Conservation (phyloP, 768 basidiomycete species). For the Multifurca ochricompacta region DNA sequence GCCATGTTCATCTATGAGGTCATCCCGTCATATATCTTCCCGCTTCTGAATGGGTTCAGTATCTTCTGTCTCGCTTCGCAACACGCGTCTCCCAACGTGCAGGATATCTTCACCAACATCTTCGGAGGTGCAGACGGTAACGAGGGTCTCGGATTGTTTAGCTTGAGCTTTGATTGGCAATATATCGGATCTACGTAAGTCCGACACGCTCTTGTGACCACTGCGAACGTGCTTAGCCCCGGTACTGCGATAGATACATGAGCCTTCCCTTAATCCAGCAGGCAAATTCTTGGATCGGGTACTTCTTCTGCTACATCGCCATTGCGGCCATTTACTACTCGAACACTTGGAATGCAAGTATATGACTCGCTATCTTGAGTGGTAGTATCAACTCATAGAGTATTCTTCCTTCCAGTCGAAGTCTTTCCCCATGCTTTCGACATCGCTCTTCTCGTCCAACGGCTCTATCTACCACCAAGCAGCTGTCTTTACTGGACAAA, state of each 20-base stretch:
- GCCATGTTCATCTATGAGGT: conserved; percentile 48
- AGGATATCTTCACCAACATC: conserved; percentile 48
- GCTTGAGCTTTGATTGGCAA: conserved; percentile 63
- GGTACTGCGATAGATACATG: conserved; percentile 31
- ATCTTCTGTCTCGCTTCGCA: conserved; percentile 55
- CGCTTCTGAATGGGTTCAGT: conserved; percentile 52
- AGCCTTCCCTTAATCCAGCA: conserved; percentile 49
- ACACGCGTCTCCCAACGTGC: conserved; percentile 34
- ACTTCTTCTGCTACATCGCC: conserved; percentile 42
- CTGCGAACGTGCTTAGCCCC: neutral
- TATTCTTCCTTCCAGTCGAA: conserved; percentile 33
- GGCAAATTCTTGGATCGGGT: conserved; percentile 54
- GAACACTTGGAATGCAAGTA: conserved; percentile 49
- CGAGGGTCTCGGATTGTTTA: conserved; percentile 56
- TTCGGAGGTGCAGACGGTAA: conserved; percentile 64
- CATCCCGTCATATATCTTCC: conserved; percentile 53
- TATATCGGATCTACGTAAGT: conserved; percentile 42
- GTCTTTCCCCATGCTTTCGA: conserved; percentile 52
- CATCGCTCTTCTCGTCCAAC: conserved; percentile 46
- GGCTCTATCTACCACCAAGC: conserved; percentile 48
- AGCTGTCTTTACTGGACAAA: conserved; percentile 40
- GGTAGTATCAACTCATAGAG: conserved; percentile 23
- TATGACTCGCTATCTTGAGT: conserved; percentile 14
- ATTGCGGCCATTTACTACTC: conserved; percentile 54
- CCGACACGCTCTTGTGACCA: neutral